Evolutionary conservation across 495 filamentous ascomycete genomes (phyloP), one percentile per base, ranked within the genome.

Genomic region (Pyronema domesticum): DNA sequence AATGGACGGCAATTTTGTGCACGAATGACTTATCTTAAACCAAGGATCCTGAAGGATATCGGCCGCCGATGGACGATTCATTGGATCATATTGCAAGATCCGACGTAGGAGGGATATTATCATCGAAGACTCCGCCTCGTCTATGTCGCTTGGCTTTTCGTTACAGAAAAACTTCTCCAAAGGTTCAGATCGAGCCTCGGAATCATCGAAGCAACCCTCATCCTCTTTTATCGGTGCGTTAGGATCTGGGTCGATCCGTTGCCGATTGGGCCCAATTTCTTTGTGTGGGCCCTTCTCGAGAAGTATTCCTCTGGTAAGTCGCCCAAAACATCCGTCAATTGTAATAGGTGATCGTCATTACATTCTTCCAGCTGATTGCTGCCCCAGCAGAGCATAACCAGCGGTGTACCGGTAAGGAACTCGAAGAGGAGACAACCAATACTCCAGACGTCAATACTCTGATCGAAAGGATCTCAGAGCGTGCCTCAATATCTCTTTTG

Each of bases 11-110:
- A n/a, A n/a, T n/a, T n/a, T n/a, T n/a, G n/a, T n/a, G n/a, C n/a
- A n/a, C 3, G 70, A 70, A 64, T 75, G 79, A 56, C 80, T 78
- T 6, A 17, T 13, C 19, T 50, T 30, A 53, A 70, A 70, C 64
- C 64, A 70, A 39, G 68, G 62, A 67, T 68, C 50, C 30, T 18
- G 37, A 39, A 68, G 46, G 19, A 67, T 43, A 35, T 68, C 48
- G 13, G 61, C 45, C 58, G 64, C 42, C 23, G 65, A 63, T 10
- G 67, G 67, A 47, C 67, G 51, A 51, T 63, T 65, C 43, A 44
- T 58, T 18, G 67, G 63, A 57, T 67, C 64, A 60, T 68, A 69
- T 30, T 68, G 61, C 55, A 70, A 46, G 51, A 67, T 69, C 58
- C 60, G 58, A 49, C 67, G 59, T 47, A 70, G 58, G 7, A 69